Evolutionary conservation across 768 basidiomycete genomes (phyloP).

Genomic region (Termitomyces sp.): DNA sequence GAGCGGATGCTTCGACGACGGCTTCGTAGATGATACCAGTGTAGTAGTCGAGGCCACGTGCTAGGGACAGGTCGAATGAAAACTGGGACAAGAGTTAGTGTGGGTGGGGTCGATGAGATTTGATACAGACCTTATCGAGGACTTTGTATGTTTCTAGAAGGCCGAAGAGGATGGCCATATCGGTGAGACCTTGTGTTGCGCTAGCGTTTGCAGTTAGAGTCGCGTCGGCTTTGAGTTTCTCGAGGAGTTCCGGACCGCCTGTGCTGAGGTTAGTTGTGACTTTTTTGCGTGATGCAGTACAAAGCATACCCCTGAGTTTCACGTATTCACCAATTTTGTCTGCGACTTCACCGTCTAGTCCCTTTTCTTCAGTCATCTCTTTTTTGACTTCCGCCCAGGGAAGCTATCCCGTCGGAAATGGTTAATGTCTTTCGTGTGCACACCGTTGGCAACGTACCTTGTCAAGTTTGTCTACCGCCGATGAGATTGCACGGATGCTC

Average conservation of each 20-base stretch:
- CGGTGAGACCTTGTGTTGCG: constrained; percentile 77
- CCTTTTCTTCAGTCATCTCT: constrained; percentile 97
- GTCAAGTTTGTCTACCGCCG: constrained; percentile 97
- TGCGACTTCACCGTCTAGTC: constrained; percentile 70
- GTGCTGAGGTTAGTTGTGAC: background rate
- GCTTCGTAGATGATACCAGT: constrained; percentile 99
- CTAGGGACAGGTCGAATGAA: constrained; percentile 94
- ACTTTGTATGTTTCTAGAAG: constrained; percentile 80
- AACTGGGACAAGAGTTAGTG: constrained; percentile 42
- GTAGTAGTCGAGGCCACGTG: constrained; percentile 98
- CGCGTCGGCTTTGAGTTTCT: constrained; percentile 58
- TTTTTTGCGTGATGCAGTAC: background rate
- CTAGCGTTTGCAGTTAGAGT: constrained; percentile 60
- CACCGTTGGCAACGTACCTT: constrained; percentile 48
- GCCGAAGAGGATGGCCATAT: constrained; percentile 82
- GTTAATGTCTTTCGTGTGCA: background rate
- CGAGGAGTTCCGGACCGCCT: constrained; percentile 80
- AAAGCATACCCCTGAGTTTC: constrained; percentile 72
- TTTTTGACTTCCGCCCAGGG: constrained; percentile 90
- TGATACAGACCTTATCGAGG: constrained; percentile 55
- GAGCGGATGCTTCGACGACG: constrained; percentile 87
- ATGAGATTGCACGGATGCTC: constrained; percentile 89
- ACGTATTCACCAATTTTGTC: constrained; percentile 98
- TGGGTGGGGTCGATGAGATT: background rate
- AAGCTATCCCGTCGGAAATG: constrained; percentile 34